phyloP scores from a whole-genome alignment of 352 stramenopile species.

The Globisporangium acanthophoron region DNA sequence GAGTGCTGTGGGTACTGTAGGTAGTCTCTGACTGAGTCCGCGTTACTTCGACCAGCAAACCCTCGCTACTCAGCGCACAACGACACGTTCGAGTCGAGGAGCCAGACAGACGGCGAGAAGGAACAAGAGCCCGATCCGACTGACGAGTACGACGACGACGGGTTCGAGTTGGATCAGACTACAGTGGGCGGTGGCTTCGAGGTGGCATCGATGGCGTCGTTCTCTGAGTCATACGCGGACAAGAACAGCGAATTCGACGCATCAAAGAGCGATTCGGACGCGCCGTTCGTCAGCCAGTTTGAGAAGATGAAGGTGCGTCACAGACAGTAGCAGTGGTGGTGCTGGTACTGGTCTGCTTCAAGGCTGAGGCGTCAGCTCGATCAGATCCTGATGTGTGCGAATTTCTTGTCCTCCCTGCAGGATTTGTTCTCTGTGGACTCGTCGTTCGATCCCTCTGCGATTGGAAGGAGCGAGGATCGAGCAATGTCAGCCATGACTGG shows the following conservation, averaged over 20 bases:
- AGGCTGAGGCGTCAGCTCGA: background rate
- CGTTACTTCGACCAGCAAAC: background rate
- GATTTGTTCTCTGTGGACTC: slow-evolving; percentile 15
- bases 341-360: background rate
- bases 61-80: slow-evolving; percentile 12
- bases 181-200: slow-evolving; percentile 15
- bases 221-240: background rate
- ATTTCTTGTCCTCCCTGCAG: background rate
- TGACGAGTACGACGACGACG: slow-evolving; percentile 55
- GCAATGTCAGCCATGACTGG: background rate
- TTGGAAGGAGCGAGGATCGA: slow-evolving; percentile 1
- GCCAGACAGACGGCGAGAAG: slow-evolving; percentile 5
- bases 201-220: background rate
- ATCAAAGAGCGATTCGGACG: slow-evolving; percentile 4
- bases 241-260: background rate
- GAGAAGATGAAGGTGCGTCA: slow-evolving; percentile 34
- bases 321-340: background rate
- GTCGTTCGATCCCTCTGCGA: slow-evolving; percentile 16
- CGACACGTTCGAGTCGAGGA: slow-evolving; percentile 5
- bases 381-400: background rate
- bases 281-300: slow-evolving; percentile 27
- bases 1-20: background rate
- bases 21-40: background rate
- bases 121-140: slow-evolving; percentile 13
- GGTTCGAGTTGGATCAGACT: slow-evolving; percentile 60